Evolutionary conservation across 2,329 filamentous ascomycete genomes (phyloP).

Genomic region (Diaporthe vaccinii): DNA sequence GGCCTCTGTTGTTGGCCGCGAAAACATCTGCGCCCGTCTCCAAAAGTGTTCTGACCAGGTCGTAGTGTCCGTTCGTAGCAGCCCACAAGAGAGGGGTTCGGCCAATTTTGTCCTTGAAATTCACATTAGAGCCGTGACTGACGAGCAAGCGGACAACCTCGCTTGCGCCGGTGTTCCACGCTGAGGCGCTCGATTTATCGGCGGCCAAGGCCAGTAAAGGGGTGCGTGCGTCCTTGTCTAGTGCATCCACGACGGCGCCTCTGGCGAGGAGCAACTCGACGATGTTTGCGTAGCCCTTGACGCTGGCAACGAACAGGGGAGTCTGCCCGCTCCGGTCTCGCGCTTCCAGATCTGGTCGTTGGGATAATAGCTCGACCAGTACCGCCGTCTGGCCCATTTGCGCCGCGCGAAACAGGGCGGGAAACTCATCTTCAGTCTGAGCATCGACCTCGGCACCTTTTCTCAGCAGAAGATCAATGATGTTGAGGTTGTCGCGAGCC

Average conservation of each 20-base stretch:
- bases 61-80: constrained; percentile 67
- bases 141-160: constrained; percentile 54
- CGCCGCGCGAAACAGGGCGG: constrained; percentile 55
- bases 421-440: constrained; percentile 51
- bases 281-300: constrained; percentile 52
- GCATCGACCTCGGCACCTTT: constrained; percentile 54
- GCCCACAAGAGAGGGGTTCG: constrained; percentile 71
- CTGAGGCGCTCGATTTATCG: constrained; percentile 50
- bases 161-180: constrained; percentile 55
- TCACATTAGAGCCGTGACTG: constrained; percentile 49
- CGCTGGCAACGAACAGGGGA: constrained; percentile 52
- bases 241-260: constrained; percentile 51
- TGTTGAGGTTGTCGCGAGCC: constrained; percentile 52
- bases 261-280: constrained; percentile 49
- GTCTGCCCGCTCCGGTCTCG: constrained; percentile 51
- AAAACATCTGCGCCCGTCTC: constrained; percentile 54
- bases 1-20: constrained; percentile 57
- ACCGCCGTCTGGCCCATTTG: constrained; percentile 53
- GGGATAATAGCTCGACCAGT: constrained; percentile 51
- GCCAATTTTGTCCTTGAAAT: constrained; percentile 61
- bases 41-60: constrained; percentile 53
- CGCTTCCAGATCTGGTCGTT: constrained; percentile 51
- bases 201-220: constrained; percentile 54
- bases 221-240: constrained; percentile 54
- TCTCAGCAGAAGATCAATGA: constrained; percentile 55